phyloP scores from a whole-genome alignment of 805 yeast species.

The Wickerhamomyces strasburgensis region DNA sequence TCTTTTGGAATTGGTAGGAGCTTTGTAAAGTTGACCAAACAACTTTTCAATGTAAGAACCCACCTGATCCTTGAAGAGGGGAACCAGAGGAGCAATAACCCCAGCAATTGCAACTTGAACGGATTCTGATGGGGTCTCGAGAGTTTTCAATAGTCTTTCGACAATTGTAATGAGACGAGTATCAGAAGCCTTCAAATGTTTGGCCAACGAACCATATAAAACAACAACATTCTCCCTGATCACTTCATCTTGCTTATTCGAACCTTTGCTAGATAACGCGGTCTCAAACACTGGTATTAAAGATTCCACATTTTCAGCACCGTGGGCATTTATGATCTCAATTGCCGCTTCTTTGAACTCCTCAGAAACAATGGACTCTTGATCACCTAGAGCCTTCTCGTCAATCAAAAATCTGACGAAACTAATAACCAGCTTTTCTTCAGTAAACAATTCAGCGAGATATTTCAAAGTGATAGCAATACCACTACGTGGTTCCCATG shows the following conservation, averaged over 20 bases:
- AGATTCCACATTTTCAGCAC: constrained; percentile 60
- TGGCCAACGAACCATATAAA: constrained; percentile 86
- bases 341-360: constrained; percentile 90
- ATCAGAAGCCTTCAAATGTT: constrained; percentile 69
- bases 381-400: constrained; percentile 68
- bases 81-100: constrained; percentile 80
- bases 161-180: constrained; percentile 60
- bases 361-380: constrained; percentile 64
- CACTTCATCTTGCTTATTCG: constrained; percentile 48
- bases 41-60: constrained; percentile 52
- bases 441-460: constrained; percentile 39
- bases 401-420: constrained; percentile 62
- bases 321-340: constrained; percentile 60
- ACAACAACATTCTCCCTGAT: constrained; percentile 79
- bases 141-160: constrained; percentile 63
- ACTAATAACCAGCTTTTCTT: constrained; percentile 37
- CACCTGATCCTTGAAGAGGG: constrained; percentile 45
- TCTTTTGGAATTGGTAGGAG: constrained; percentile 42
- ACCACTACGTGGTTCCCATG: constrained; percentile 85
- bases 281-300: constrained; percentile 79
- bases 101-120: constrained; percentile 86
- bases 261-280: constrained; percentile 46
- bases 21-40: constrained; percentile 54
- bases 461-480: constrained; percentile 63
- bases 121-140: constrained; percentile 83